Evolutionary conservation across 371 early-diverging fungal species (phyloP), one percentile per base, ranked within the genome.

Genomic region (Batkoa obscura): DNA sequence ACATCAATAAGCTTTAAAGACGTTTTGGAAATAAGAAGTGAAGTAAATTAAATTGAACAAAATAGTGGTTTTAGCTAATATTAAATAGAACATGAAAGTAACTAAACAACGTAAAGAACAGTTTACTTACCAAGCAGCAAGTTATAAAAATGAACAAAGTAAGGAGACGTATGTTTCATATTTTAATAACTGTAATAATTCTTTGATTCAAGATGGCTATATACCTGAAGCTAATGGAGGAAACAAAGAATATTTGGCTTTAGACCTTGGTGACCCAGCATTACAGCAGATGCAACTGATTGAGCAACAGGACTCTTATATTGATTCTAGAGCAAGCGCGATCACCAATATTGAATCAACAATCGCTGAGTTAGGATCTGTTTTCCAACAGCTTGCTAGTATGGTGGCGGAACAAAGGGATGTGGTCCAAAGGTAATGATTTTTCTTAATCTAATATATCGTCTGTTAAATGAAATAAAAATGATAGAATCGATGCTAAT

Each of bases 401-500:
- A 86, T 97, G 81, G 86, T 97, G 2, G 85, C 92, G 2, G 90
- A 86, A 58, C 98, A 97, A 63, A 74, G 96, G 31, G 95, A 97
- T 50, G 83, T 84, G 47, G 88, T 97, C 32, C 92, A 90, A 67
- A 68, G 89, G 79, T 79, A 71, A 55, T 13, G 23, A 52, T 52
- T 43, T 50, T 63, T 32, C 49, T 59, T 3, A 46, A 35, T 41
- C 17, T 45, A 15, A 15, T 45, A 45, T 4, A 45, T n/a, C n/a
- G n/a, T n/a, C n/a, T n/a, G n/a, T n/a, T n/a, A n/a, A n/a, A n/a
- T n/a, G n/a, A n/a, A n/a, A n/a, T n/a, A n/a, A n/a, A n/a, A n/a
- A n/a, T n/a, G n/a, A n/a, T n/a, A 80, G 89, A 59, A 97, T 97
- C 57, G 98, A 97, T 65, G 90, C 89, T 55, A 92, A 97, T 62